A percentile compares a stretch with the other conserved stretches of the same genome.
Conservation (phyloP, 176 grass and related monocot species). For the Secale cereale region DNA sequence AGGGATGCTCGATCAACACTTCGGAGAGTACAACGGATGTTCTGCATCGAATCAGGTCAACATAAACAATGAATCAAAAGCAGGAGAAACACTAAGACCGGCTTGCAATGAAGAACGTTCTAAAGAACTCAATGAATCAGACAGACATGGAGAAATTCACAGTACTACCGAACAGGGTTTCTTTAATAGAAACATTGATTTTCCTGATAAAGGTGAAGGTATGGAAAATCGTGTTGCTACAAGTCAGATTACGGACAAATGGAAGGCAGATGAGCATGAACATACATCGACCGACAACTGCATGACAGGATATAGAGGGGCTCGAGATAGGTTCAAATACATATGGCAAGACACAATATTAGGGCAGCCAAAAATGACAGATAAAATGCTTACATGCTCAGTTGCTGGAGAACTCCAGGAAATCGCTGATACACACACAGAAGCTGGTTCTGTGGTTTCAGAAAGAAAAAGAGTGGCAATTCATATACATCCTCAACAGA, state of each 20-base stretch:
- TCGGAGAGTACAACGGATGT: not conserved
- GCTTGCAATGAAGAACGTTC: not conserved
- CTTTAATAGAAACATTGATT: not conserved
- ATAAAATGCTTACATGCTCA: not conserved
- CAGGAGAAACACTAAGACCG: not conserved
- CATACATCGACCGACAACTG: slow-evolving; percentile 14
- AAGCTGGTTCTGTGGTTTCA: slow-evolving; percentile 13
- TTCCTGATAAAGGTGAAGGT: not conserved
- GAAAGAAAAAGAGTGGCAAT: slow-evolving; percentile 61
- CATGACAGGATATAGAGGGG: slow-evolving; percentile 16
- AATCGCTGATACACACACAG: slow-evolving; percentile 14
- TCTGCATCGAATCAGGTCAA: not conserved
- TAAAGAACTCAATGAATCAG: not conserved
- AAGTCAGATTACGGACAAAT: not conserved
- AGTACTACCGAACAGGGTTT: not conserved
- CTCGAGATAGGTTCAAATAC: not conserved
- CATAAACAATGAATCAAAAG: slow-evolving; percentile 14
- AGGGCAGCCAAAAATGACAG: slow-evolving; percentile 1
- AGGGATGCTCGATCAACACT: not conserved
- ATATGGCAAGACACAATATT: not conserved
- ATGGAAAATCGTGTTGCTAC: not conserved
- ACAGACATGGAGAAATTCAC: not conserved
- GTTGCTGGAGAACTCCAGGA: not conserved
- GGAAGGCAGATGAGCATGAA: slow-evolving; percentile 13
- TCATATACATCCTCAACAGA: slow-evolving; percentile 26